These are phyloP conservation scores for Hypoxylon sp. DNA, from an alignment of 2,329 filamentous ascomycete species.

Conservation along the genomic window DNA sequence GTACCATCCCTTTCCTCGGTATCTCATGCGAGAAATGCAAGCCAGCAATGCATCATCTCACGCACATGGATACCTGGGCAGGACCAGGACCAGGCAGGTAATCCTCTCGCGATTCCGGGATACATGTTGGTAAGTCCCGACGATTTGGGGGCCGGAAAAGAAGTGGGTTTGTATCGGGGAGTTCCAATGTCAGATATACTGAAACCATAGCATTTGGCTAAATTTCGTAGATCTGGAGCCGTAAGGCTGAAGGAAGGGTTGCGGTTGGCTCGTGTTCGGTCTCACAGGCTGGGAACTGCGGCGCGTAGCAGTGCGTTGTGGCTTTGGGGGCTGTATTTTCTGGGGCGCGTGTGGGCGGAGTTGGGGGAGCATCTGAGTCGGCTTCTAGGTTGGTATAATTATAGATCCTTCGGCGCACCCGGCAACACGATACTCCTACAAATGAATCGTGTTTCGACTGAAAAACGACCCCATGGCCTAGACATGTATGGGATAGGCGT, in stretches of 20 bases:
- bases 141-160: slow-evolving; percentile 18
- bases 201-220: slow-evolving; percentile 17
- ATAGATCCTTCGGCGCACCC: slow-evolving; percentile 23
- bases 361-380: not conserved
- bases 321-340: slow-evolving; percentile 15
- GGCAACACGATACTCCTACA: slow-evolving; percentile 3
- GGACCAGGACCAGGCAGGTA: not conserved
- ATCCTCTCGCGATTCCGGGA: not conserved
- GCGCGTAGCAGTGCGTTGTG: slow-evolving; percentile 15
- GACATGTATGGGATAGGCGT: slow-evolving; percentile 6
- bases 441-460: slow-evolving; percentile 8
- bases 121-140: slow-evolving; percentile 3
- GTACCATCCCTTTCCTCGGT: slow-evolving; percentile 1
- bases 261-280: slow-evolving; percentile 21
- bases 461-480: slow-evolving; percentile 11
- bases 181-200: slow-evolving; percentile 16
- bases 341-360: slow-evolving; percentile 7
- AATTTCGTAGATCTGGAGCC: slow-evolving; percentile 26
- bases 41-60: slow-evolving; percentile 8
- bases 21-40: slow-evolving; percentile 7
- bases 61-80: slow-evolving; percentile 11
- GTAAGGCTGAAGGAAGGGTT: slow-evolving; percentile 29
- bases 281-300: slow-evolving; percentile 20
- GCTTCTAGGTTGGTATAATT: slow-evolving; percentile 26
- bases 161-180: not conserved